Evolutionary conservation across 208 protist species (phyloP), one percentile per base, ranked within the genome.

Genomic region (Acanthamoeba rhysodes): DNA sequence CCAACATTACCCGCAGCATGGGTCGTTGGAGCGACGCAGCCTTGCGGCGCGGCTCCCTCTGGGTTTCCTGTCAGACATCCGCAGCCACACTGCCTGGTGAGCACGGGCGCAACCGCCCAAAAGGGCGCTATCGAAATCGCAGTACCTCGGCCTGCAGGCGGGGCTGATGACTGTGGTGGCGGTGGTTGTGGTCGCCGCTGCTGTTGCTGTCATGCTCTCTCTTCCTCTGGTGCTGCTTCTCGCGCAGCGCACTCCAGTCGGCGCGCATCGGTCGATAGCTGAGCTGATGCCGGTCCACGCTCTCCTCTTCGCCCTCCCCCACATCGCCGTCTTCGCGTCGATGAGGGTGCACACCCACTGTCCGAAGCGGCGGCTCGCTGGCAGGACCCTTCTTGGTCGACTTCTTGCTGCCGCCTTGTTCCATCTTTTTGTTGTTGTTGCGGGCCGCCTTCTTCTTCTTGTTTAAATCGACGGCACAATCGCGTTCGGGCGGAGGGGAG

Each of bases 111-210:
- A 41, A 32, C 7, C n/a, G n/a, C 29, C 62, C 62, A 32, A 41
- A n/a, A 4, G n/a, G 5, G 68, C 32, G 14, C n/a, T 0, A n/a
- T n/a, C n/a, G n/a, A 16, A 76, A 29, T 4, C 2, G 68, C 22
- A 41, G 29, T n/a, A 29, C 29, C 68, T 76, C 68, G n/a, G 68
- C n/a, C 10, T 76, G 68, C 32, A 29, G n/a, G 68, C 32, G 68
- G 29, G 27, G 68, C 27, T 76, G 68, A 76, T 76, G 68, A n/a
- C 32, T 76, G 68, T 76, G 68, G 68, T 64, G 57, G 57, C 57
- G 57, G 20, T 64, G 57, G 57, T 16, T 16, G 22, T 64, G 57
- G 57, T 64, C 4, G 20, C 12, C 18, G 20, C 3, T 2, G 57
- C 7, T 4, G 57, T 24, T 9, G 57, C 27, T 9, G 45, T 48